Percentiles rank a stretch among this genome's conserved stretches.
Conservation (phyloP, 1,284 basidiomycete species). For the Cryptococcus jaspeensis region DNA sequence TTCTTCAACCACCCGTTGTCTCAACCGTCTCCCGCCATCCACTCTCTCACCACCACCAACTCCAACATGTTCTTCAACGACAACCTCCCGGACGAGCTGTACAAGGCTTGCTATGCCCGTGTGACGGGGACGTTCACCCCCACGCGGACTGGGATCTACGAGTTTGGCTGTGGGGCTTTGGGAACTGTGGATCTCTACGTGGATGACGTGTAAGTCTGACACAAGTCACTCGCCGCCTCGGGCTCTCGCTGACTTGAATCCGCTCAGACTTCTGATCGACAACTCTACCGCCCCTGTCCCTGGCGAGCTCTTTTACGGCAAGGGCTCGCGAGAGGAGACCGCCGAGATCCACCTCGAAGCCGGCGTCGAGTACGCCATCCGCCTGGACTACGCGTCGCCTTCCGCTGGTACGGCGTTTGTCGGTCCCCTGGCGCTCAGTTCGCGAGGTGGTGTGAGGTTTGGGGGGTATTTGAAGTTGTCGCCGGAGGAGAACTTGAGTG, state of each 20-base stretch:
- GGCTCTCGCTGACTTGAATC: no score
- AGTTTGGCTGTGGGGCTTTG: constrained; percentile 5
- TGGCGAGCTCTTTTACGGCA: constrained; percentile 8
- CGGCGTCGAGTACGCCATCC: constrained; percentile 7
- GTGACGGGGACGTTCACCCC: constrained; percentile 5
- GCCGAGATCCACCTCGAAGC: constrained; percentile 10
- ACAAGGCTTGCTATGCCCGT: constrained; percentile 8
- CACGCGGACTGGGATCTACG: not conserved
- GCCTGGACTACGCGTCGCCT: constrained; percentile 7
- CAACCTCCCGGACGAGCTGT: constrained; percentile 4
- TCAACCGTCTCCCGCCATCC: not conserved
- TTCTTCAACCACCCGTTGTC: constrained; percentile 4
- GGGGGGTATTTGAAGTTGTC: constrained; percentile 10
- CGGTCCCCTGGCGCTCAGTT: constrained; percentile 1
- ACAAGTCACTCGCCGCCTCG: no score
- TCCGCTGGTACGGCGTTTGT: constrained; percentile 5
- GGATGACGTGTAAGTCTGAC: constrained; percentile 3
- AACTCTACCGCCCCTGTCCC: constrained; percentile 7
- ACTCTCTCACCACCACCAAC: constrained; percentile 5
- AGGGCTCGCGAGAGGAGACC: constrained; percentile 10
- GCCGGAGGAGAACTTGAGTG: constrained; percentile 14
- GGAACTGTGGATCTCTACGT: constrained; percentile 6
- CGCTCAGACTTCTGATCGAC: constrained; percentile 7
- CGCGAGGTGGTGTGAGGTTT: constrained; percentile 16
- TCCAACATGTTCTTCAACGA: constrained; percentile 13